Evolutionary conservation across 495 filamentous ascomycete species (phyloP).

Genomic region (Immersiella caudata): DNA sequence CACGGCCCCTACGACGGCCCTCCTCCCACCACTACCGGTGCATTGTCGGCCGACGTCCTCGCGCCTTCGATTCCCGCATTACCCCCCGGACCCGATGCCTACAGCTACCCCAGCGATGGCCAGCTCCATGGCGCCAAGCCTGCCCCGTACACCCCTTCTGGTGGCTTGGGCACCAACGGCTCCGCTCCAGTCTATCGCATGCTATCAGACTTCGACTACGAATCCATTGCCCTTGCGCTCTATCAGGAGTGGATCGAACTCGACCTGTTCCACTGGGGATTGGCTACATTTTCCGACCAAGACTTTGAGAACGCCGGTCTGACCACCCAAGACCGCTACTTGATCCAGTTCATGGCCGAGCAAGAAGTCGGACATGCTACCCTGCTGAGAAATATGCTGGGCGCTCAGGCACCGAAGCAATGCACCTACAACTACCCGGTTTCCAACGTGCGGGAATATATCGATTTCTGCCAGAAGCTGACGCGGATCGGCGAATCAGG

Average conservation of each 20-base stretch:
- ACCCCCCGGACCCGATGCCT: conserved; percentile 53
- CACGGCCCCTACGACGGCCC: conserved; percentile 64
- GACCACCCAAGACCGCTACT: conserved; percentile 64
- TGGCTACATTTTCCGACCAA: conserved; percentile 67
- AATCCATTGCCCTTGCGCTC: conserved; percentile 69
- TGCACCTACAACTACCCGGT: conserved; percentile 86
- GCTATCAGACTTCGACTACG: conserved; percentile 73
- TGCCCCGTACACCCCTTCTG: conserved; percentile 72
- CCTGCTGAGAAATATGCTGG: conserved; percentile 79
- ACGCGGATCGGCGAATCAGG: conserved; percentile 83
- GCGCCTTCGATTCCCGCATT: conserved; percentile 52
- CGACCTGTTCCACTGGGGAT: conserved; percentile 81
- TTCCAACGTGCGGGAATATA: conserved; percentile 72
- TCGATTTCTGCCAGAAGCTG: conserved; percentile 86
- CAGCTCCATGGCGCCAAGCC: conserved; percentile 64
- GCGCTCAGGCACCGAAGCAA: conserved; percentile 68
- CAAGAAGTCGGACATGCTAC: conserved; percentile 85
- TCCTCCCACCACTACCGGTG: conserved; percentile 61
- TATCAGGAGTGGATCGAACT: conserved; percentile 90
- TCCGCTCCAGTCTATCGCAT: conserved; percentile 71
- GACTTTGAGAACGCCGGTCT: conserved; percentile 74
- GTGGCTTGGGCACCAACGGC: conserved; percentile 82
- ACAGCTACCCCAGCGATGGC: conserved; percentile 72
- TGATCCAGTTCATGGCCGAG: conserved; percentile 83
- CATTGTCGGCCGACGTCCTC: conserved; percentile 51